A percentile compares a stretch with the other conserved stretches of the same genome.
Conservation (phyloP, 1,139 yeast species). For the Geotrichum reessii region DNA sequence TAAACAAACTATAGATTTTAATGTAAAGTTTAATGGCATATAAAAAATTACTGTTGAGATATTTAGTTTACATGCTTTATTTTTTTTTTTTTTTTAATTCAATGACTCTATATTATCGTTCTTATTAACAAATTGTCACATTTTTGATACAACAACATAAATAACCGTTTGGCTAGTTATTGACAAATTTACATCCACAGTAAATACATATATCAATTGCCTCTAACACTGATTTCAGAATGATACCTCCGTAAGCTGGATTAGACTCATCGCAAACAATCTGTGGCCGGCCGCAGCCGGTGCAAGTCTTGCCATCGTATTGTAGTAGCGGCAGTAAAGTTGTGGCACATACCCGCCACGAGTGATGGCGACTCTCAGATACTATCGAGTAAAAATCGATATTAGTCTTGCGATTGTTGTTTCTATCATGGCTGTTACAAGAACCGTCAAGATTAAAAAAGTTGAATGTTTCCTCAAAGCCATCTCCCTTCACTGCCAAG, state of each 20-base stretch:
- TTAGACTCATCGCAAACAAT: not conserved
- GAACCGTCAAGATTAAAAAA: not conserved
- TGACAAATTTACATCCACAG: slow-evolving; percentile 16
- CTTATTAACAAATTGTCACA: too few species aligned
- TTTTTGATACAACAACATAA: not conserved
- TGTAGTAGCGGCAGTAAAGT: slow-evolving; percentile 14
- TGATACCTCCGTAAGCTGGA: not conserved
- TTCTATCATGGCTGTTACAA: not conserved
- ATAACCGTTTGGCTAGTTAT: not conserved
- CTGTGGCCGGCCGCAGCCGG: slow-evolving; percentile 15
- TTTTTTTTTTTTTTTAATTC: not conserved
- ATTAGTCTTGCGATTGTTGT: not conserved
- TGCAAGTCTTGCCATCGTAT: slow-evolving; percentile 14
- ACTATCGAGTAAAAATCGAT: slow-evolving; percentile 6
- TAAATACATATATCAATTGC: slow-evolving; percentile 18
- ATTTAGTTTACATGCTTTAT: too few species aligned
- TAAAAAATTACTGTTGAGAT: too few species aligned
- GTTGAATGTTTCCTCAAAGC: slow-evolving; percentile 14
- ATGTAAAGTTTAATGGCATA: too few species aligned
- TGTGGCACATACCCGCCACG: slow-evolving; percentile 16
- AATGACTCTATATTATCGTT: not conserved
- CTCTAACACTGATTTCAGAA: slow-evolving; percentile 3
- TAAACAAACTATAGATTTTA: not conserved
- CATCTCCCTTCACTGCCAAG: slow-evolving; percentile 11
- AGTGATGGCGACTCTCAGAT: slow-evolving; percentile 10